Evolutionary conservation across 192 early-diverging fungal genomes (phyloP), one percentile per base, ranked within the genome.

Genomic region (Blastocladiella britannica): DNA sequence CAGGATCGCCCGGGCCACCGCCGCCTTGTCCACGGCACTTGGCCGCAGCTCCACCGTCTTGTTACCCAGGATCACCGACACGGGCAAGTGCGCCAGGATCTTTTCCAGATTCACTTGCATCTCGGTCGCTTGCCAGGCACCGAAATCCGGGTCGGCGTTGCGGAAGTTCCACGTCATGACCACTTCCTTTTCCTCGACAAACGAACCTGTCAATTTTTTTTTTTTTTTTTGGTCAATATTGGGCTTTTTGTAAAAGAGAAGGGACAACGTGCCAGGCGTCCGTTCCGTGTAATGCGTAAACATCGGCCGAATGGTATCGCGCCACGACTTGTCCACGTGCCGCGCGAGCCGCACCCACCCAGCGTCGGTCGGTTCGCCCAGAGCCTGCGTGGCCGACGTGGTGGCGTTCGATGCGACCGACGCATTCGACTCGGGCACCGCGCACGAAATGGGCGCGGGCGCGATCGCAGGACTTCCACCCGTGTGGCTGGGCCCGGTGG

Each of bases 141-240:
- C 93, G 75, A 93, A 94, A 68, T 94, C 89, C 2, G 84, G 81
- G 62, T 91, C 91, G 0, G 92, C 87, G 67, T 88, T 87, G 53
- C 90, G 81, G 68, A 96, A 99, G 61, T 96, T 89, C 93, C 93
- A 99, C 9, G 93, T 95, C 27, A 99, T 57, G 61, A 93, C 94
- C 55, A 96, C 83, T 66, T 99, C 93, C 76, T 99, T 99, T 63
- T 93, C 88, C 74, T 99, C 96, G 67, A 99, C 89, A 57, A 90
- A 94, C 20, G 83, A 85, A n/a, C n/a, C n/a, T n/a, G n/a, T n/a
- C n/a, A n/a, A n/a, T n/a, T n/a, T n/a, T n/a, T n/a, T n/a, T n/a
- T n/a, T n/a, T n/a, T n/a, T n/a, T n/a, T n/a, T n/a, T n/a, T n/a
- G n/a, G n/a, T n/a, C n/a, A n/a, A n/a, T n/a, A n/a, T n/a, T n/a